These are phyloP conservation scores for Leptomonas pyrrhocoris DNA, from an alignment of 208 protist species.

Conservation along the genomic window DNA sequence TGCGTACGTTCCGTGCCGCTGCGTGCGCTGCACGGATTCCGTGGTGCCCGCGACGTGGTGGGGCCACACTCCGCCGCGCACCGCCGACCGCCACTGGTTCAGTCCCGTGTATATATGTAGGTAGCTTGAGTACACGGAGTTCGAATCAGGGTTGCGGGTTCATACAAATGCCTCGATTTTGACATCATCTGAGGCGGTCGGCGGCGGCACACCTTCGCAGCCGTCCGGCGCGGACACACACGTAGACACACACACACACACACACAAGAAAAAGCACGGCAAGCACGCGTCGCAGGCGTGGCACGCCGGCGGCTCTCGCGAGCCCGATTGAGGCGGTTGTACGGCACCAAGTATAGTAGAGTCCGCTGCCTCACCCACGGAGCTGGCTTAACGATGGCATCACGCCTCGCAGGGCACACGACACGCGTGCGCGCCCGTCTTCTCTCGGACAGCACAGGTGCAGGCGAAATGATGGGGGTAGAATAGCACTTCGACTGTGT, in stretches of 20 bases:
- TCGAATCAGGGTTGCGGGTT: slow-evolving; percentile 55
- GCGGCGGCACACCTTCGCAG: slow-evolving; percentile 7
- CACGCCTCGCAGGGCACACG: no score
- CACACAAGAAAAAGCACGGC: slow-evolving; percentile 8
- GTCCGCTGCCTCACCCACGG: slow-evolving; percentile 40
- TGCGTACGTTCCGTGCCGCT: no score
- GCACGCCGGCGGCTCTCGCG: slow-evolving; percentile 23
- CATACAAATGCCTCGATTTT: slow-evolving; percentile 67
- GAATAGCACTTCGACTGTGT: slow-evolving; percentile 34
- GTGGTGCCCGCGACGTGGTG: no score
- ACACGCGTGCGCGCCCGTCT: not conserved
- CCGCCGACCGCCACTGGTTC: slow-evolving; percentile 10
- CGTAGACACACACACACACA: slow-evolving; percentile 8
- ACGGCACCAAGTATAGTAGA: slow-evolving; percentile 30
- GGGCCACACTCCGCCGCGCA: no score
- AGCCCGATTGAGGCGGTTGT: slow-evolving; percentile 33
- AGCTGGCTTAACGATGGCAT: not conserved
- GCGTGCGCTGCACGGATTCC: no score
- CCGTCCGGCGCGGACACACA: no score
- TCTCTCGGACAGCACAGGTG: slow-evolving; percentile 39
- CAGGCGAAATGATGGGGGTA: slow-evolving; percentile 28
- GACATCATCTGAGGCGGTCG: slow-evolving; percentile 1
- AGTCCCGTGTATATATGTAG: slow-evolving; percentile 53
- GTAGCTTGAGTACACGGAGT: slow-evolving; percentile 58
- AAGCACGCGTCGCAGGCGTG: not conserved